These are phyloP conservation scores for Fusarium tricinctum DNA, from an alignment of 2,329 filamentous ascomycete species.

Conservation along the genomic window DNA sequence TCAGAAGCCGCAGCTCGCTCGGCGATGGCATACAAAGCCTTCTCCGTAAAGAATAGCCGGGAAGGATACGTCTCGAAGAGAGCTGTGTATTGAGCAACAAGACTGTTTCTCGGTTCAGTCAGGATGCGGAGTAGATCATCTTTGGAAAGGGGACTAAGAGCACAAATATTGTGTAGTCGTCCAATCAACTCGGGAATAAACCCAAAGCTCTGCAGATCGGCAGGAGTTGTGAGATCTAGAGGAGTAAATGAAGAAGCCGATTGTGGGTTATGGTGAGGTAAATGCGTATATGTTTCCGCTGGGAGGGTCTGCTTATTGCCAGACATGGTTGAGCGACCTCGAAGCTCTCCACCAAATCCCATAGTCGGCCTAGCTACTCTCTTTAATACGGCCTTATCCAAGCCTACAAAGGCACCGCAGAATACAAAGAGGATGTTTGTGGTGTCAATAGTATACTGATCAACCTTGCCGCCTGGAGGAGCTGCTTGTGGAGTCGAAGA, in stretches of 20 bases:
- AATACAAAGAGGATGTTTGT: constrained; percentile 98
- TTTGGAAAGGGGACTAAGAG: constrained; percentile 80
- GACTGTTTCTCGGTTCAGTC: constrained; percentile 90
- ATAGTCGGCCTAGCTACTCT: constrained; percentile 89
- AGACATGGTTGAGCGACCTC: constrained; percentile 65
- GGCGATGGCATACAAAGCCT: constrained; percentile 85
- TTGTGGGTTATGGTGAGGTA: constrained; percentile 66
- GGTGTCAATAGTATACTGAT: constrained; percentile 84
- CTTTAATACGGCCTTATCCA: constrained; percentile 88
- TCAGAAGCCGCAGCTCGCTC: constrained; percentile 70
- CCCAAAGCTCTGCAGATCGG: constrained; percentile 85
- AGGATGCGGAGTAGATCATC: constrained; percentile 84
- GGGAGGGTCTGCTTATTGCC: constrained; percentile 72
- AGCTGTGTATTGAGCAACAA: constrained; percentile 89
- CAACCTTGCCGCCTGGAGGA: constrained; percentile 66
- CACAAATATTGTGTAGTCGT: constrained; percentile 91
- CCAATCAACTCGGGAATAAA: constrained; percentile 97
- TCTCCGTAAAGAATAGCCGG: constrained; percentile 85
- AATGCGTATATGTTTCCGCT: constrained; percentile 69
- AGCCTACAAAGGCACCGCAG: constrained; percentile 92
- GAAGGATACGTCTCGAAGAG: constrained; percentile 86
- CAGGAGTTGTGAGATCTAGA: constrained; percentile 80
- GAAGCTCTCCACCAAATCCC: constrained; percentile 89
- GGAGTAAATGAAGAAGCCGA: constrained; percentile 63
- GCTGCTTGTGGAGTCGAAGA: constrained; percentile 62